These are phyloP conservation scores for Penicillium alfredii DNA, from an alignment of 495 filamentous ascomycete species.

Conservation along the genomic window DNA sequence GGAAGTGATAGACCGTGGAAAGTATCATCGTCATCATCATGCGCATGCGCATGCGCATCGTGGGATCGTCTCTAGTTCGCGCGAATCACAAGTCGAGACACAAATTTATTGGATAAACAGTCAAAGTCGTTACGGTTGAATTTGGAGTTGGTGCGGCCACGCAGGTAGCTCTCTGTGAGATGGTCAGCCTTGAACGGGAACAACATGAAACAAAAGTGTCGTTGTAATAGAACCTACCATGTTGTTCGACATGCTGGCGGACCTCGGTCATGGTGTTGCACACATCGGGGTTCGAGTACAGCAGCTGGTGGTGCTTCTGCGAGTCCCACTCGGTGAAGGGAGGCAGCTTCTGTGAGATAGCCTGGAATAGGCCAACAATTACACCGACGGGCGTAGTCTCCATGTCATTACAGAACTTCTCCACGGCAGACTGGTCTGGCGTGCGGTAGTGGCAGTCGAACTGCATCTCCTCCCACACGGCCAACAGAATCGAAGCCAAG, in stretches of 20 bases:
- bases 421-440: conserved; percentile 70
- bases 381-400: conserved; percentile 89
- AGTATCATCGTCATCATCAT: conserved; percentile 33
- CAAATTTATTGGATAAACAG: conserved; percentile 88
- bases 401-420: conserved; percentile 93
- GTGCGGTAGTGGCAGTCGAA: conserved; percentile 93
- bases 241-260: conserved; percentile 76
- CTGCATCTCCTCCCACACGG: conserved; percentile 96
- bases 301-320: conserved; percentile 73
- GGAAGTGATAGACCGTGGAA: conserved; percentile 17
- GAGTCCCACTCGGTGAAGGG: conserved; percentile 89
- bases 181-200: conserved; percentile 18
- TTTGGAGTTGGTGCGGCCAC: conserved; percentile 52
- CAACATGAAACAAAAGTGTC: not conserved
- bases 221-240: conserved; percentile 63
- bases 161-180: conserved; percentile 53
- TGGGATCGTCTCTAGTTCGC: conserved; percentile 61
- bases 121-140: conserved; percentile 90
- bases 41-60: conserved; percentile 39
- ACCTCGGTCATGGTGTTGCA: conserved; percentile 95
- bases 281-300: conserved; percentile 81
- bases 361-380: conserved; percentile 89
- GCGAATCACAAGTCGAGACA: conserved; percentile 89
- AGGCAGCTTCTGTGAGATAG: conserved; percentile 90
- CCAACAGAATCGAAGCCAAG: conserved; percentile 79